Percentiles rank a stretch among this genome's conserved stretches.
phyloP scores from a whole-genome alignment of 2,329 filamentous ascomycete species.

The Arthrobotrys iridis region DNA sequence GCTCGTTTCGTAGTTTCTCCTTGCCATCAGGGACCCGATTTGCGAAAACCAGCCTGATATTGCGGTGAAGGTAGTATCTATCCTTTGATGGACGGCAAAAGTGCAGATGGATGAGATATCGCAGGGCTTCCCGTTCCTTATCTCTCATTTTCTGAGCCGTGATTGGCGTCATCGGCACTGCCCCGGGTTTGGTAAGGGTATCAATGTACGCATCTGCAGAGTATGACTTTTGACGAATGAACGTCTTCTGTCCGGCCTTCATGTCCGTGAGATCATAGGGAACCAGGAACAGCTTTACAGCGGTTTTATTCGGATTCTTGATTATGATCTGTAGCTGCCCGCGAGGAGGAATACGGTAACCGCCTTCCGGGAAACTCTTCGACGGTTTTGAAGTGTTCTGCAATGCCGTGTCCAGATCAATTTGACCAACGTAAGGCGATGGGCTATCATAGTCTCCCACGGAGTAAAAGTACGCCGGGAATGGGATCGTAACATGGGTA shows the following conservation, averaged over 20 bases:
- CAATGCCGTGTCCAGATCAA: constrained; percentile 87
- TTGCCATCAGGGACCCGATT: constrained; percentile 96
- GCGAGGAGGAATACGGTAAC: constrained; percentile 91
- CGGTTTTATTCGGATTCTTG: constrained; percentile 98
- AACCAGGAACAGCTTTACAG: constrained; percentile 92
- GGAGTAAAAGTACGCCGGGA: constrained; percentile 90
- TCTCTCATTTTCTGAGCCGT: constrained; percentile 53
- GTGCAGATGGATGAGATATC: constrained; percentile 91
- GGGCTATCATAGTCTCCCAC: constrained; percentile 73
- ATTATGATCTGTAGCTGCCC: constrained; percentile 96
- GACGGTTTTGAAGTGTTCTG: constrained; percentile 65
- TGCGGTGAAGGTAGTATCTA: constrained; percentile 89
- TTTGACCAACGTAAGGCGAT: constrained; percentile 92
- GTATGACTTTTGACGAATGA: constrained; percentile 92
- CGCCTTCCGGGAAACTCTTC: constrained; percentile 81
- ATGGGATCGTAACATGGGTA: constrained; percentile 86
- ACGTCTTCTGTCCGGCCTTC: constrained; percentile 93
- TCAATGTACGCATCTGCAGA: constrained; percentile 71
- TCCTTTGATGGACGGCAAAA: constrained; percentile 87
- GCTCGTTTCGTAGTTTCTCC: constrained; percentile 88
- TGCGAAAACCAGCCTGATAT: constrained; percentile 92
- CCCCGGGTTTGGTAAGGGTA: constrained; percentile 61
- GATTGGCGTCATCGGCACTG: constrained; percentile 50
- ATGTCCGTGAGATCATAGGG: constrained; percentile 93
- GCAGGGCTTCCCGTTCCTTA: constrained; percentile 75